Evolutionary conservation across 2,329 filamentous ascomycete genomes (phyloP).

Genomic region (Pestalotiopsis sp.): DNA sequence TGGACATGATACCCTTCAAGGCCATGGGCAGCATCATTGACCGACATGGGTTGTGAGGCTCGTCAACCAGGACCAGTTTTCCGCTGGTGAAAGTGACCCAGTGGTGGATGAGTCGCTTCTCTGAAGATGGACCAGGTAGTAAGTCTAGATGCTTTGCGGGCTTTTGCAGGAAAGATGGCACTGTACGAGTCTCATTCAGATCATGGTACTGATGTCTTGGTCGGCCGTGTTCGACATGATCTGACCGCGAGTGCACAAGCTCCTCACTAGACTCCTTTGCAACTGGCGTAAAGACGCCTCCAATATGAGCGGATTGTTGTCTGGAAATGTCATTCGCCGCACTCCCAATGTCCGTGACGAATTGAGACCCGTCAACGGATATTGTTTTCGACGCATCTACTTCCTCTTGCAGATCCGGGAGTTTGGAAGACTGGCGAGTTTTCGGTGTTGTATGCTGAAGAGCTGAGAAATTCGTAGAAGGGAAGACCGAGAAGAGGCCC

Average conservation of each 20-base stretch:
- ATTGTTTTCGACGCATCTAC: not conserved
- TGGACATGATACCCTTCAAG: slow-evolving; percentile 21
- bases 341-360: not conserved
- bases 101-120: slow-evolving; percentile 29
- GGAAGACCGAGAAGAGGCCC: slow-evolving; percentile 12
- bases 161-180: not conserved
- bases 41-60: slow-evolving; percentile 26
- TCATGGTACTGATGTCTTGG: not conserved
- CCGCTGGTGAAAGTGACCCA: slow-evolving; percentile 28
- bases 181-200: not conserved
- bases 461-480: not conserved
- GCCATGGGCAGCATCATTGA: slow-evolving; percentile 30
- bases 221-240: not conserved
- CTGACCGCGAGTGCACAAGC: not conserved
- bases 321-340: not conserved
- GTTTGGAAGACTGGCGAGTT: not conserved
- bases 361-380: not conserved
- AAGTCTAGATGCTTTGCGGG: slow-evolving; percentile 22
- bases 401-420: not conserved
- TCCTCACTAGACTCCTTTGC: not conserved
- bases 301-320: not conserved
- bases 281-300: not conserved
- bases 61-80: slow-evolving; percentile 26
- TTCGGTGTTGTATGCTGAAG: not conserved
- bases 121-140: slow-evolving; percentile 16